Evolutionary conservation across 73 alveolate species (phyloP).

Genomic region (Symbiodinium natans): DNA sequence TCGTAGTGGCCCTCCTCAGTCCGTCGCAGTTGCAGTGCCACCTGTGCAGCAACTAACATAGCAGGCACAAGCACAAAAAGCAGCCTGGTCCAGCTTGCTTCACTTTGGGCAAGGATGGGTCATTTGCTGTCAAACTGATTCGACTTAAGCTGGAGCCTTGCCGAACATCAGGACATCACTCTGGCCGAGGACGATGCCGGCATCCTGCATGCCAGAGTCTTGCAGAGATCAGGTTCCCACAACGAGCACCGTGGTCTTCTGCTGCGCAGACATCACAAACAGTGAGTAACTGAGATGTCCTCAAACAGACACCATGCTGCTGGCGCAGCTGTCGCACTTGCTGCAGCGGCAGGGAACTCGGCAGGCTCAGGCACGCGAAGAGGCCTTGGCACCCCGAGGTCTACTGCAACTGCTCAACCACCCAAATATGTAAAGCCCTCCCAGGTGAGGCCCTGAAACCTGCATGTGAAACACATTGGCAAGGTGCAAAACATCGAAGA

Average conservation of each 20-base stretch:
- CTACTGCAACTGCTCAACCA: background rate
- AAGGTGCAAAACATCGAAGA: too few relatives aligned
- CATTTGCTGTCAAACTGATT: too few relatives aligned
- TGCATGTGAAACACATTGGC: too few relatives aligned
- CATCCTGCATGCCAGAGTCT: too few relatives aligned
- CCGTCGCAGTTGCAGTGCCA: background rate
- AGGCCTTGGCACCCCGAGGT: background rate
- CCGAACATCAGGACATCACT: background rate
- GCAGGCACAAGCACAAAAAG: too few relatives aligned
- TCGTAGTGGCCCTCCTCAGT: background rate
- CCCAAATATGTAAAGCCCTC: too few relatives aligned
- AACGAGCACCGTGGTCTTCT: too few relatives aligned
- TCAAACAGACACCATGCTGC: background rate
- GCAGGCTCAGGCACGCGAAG: conserved; percentile 14
- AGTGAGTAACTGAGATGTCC: background rate
- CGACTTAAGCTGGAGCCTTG: background rate
- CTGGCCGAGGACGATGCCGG: background rate
- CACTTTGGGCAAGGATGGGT: too few relatives aligned
- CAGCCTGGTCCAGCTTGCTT: too few relatives aligned
- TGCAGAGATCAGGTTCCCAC: too few relatives aligned
- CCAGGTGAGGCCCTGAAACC: too few relatives aligned
- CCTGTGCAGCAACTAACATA: background rate
- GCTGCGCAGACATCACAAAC: too few relatives aligned
- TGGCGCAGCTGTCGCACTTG: background rate
- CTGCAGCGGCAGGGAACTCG: background rate